Base-by-base conservation (phyloP, 169 alveolate species). In the Plasmodium coatneyi region DNA sequence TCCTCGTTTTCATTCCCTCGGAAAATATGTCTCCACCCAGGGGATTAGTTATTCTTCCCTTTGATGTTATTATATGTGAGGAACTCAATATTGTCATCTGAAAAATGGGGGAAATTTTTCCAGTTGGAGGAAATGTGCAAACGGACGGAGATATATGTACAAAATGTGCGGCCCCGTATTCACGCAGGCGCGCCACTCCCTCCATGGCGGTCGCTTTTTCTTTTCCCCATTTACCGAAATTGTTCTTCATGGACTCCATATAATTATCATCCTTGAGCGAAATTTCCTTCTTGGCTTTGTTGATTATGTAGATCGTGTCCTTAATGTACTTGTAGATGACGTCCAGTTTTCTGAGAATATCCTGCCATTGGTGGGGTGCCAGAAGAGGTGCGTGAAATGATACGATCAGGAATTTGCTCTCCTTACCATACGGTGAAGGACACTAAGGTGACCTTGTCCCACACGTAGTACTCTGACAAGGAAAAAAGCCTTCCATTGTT, bases 261-360 rank as follows among this genome's bases (percentile, higher is more conserved):
- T 72, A 52, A 76, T 76, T 86, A 34, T 78, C 93, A 86, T 86
- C 93, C 71, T 86, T 86, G 46, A 86, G 71, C 32, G 86, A 78
- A 74, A 86, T 86, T 78, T 86, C 93, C 70, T 86, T 86, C 54
- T 86, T 86, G 30, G 93, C 93, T 32, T 86, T 86, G 71, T 86
- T 86, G 39, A 86, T 86, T 74, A 86, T 86, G 71, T 76, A 86
- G 54, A 86, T 74, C 7, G 93, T 86, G 66, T 86, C 93, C 66
- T 86, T 86, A 52, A 86, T 86, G 80, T 86, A 86, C 60, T 86
- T 86, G 79, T 86, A 86, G 70, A 86, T 72, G 25, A 74, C 34
- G 41, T 86, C 93, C 71, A 86, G 60, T 74, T 86, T 86, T 78
- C 80, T 74, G 16, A 86, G 83, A 16, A 86, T 86, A 32, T 86